Evolutionary conservation across 2,329 filamentous ascomycete genomes (phyloP), one percentile per base, ranked within the genome.

Genomic region (Cyphellophora attinorum): DNA sequence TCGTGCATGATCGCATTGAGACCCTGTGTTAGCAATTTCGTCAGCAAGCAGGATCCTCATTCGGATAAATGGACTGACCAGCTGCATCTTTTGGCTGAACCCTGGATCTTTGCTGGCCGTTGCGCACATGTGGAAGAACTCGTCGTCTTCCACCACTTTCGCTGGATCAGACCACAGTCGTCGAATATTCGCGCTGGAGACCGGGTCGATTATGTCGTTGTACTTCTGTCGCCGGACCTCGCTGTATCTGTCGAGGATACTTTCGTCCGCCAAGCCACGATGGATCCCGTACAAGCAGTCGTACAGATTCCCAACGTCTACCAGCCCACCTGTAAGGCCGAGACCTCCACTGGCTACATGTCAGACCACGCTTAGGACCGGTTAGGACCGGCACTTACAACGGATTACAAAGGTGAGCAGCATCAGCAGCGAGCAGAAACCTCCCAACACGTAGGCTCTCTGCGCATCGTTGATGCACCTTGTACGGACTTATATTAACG

Each of bases 271-370:
- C 5, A 53, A 38, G 2, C 54, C 58, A 4, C 55, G 50, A 37
- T 63, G 52, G 12, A 65, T 61, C 1, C 61, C 62, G 6, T 54
- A 50, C 6, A 79, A 61, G 46, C 74, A 76, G 45, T 80, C 74
- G 38, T 66, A 74, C 5, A 80, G 61, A 0, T 72, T 72, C 6
- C 72, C 74, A 3, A 76, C 65, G 44, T 79, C 76, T n/a, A 74
- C 71, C 35, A 80, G 72, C 0, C 76, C 76, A 5, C 74, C 74
- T 0, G 74, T 79, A 32, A 79, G 67, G 2, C 76, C 76, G 11
- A 79, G 58, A 0, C 76, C 76, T 29, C 76, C 76, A 17, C 41
- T 45, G 31, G 37, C 40, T 34, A 45, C 41, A n/a, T n/a, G n/a
- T 40, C 30, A 36, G 38, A 25, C 6, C 15, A 6, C 5, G 6